Evolutionary conservation across 2,329 filamentous ascomycete genomes (phyloP).

Genomic region (Fusarium longipes): DNA sequence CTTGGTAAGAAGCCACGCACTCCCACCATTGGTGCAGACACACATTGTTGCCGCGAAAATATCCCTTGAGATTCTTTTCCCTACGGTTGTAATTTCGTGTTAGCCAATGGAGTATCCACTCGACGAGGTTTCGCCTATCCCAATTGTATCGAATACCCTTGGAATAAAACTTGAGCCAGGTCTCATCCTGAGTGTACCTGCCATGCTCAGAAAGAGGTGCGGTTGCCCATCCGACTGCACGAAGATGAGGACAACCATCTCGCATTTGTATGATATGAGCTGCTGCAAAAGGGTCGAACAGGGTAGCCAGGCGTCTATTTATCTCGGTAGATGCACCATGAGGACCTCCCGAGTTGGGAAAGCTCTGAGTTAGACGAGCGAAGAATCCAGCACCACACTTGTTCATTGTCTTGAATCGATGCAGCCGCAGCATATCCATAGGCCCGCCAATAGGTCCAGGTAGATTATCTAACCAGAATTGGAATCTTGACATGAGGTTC

Average conservation of each 20-base stretch:
- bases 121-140: not conserved
- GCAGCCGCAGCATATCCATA: conserved; percentile 25
- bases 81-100: not conserved
- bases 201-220: not conserved
- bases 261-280: not conserved
- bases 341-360: not conserved
- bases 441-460: conserved; percentile 8
- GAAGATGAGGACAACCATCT: conserved; percentile 1
- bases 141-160: conserved; percentile 17
- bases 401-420: conserved; percentile 26
- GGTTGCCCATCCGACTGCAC: conserved; percentile 4
- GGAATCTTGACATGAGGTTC: not conserved
- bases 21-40: not conserved
- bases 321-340: not conserved
- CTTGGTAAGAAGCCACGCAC: not conserved
- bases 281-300: conserved; percentile 1
- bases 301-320: not conserved
- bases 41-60: not conserved
- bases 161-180: conserved; percentile 19
- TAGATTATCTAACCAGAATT: conserved; percentile 18
- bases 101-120: conserved; percentile 3
- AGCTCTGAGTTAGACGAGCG: not conserved
- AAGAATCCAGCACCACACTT: not conserved
- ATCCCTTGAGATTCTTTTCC: not conserved
- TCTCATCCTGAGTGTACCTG: not conserved